Conservation (phyloP, 2,329 filamentous ascomycete species). For the Aspergillus uvarum region DNA sequence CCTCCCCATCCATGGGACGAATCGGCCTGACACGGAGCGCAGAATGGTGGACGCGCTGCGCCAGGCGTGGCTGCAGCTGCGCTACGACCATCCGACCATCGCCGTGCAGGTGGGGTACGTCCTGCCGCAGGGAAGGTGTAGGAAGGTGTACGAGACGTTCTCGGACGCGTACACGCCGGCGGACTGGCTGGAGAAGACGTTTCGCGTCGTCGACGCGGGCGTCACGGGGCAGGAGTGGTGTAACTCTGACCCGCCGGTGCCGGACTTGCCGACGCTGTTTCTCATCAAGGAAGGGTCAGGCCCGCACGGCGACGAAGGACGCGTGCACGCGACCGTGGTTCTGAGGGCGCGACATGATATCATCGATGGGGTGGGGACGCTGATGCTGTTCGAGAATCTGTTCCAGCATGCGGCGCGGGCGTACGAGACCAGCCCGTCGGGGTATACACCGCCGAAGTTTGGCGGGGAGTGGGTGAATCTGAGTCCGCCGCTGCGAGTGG, state of each 20-base stretch:
- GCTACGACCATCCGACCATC: conserved; percentile 27
- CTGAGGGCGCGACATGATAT: conserved; percentile 25
- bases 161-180: background rate
- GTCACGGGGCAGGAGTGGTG: conserved; percentile 25
- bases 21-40: background rate
- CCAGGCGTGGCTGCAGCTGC: conserved; percentile 24
- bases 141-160: conserved; percentile 23
- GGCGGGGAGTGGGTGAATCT: conserved; percentile 22
- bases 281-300: conserved; percentile 12
- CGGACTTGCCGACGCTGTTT: conserved; percentile 24
- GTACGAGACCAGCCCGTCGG: conserved; percentile 3
- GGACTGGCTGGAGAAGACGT: conserved; percentile 21
- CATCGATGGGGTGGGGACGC: conserved; percentile 24
- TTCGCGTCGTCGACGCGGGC: conserved; percentile 14
- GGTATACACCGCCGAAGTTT: conserved; percentile 14
- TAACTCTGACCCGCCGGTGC: conserved; percentile 27
- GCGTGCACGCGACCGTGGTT: conserved; percentile 18
- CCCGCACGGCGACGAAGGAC: background rate
- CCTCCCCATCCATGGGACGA: too few species aligned
- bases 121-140: conserved; percentile 13
- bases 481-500: conserved; percentile 25
- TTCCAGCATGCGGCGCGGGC: conserved; percentile 17
- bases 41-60: conserved; percentile 16
- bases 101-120: conserved; percentile 24
- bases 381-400: conserved; percentile 24